Evolutionary conservation across 2,329 filamentous ascomycete species (phyloP), one percentile per base, ranked within the genome.

Genomic region (Hypoxylon sp.): DNA sequence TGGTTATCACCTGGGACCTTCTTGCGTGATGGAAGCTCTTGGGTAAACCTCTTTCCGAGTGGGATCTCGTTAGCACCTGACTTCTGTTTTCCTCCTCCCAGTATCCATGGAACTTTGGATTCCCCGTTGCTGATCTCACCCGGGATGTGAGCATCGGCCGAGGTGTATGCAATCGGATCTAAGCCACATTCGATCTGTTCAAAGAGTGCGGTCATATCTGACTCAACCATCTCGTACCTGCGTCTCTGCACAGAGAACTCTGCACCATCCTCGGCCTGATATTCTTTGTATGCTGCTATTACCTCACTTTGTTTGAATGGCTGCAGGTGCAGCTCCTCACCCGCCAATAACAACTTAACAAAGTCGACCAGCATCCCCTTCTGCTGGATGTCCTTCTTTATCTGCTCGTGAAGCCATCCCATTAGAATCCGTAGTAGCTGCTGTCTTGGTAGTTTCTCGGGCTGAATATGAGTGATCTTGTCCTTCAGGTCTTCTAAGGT

Each of bases 371-470:
- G 30, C 8, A 71, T 55, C 29, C 55, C 34, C 7, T 68, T 59
- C 29, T 65, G 46, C 37, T 72, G 64, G 16, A 68, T 67, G 19
- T 75, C 74, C 23, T 69, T 63, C 34, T 68, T 70, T 9, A 76
- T 72, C 16, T 74, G 70, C 50, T 72, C 70, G 34, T 71, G 68
- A 2, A 77, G 62, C 75, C 75, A 77, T 30, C 21, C 60, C 69
- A 76, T 70, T 9, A 73, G 54, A 14, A 51, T 56, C 8, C 61
- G 47, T 16, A 74, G 68, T 5, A 70, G 30, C 7, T 61, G 55
- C 19, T 63, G 14, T 37, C 58, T 69, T 21, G 65, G 29, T 21
- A 65, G 5, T 12, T 58, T 37, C 8, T 50, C 19, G 23, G 43
- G 27, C 14, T 52, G 19, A 4, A 29, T 23, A 14, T 61, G 37